phyloP scores from a whole-genome alignment of 768 basidiomycete genomes.

The Rhizopogon rudus region DNA sequence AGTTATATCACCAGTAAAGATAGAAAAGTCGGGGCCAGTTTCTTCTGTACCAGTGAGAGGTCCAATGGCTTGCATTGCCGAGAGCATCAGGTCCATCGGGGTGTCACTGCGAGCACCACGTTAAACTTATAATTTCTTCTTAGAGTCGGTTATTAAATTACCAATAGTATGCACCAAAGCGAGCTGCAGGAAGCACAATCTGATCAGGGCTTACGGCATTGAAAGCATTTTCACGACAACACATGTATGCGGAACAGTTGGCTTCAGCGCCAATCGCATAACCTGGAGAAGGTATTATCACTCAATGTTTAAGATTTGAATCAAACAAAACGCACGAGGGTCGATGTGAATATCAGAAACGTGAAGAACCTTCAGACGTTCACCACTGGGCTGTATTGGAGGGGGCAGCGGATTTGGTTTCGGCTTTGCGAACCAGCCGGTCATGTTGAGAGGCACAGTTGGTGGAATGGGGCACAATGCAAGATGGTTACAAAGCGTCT shows the following conservation, averaged over 20 bases:
- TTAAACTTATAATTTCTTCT: background rate
- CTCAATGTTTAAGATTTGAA: background rate
- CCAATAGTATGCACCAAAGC: slow-evolving; percentile 59
- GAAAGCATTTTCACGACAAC: slow-evolving; percentile 51
- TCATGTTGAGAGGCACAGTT: slow-evolving; percentile 38
- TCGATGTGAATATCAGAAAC: slow-evolving; percentile 48
- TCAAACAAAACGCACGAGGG: slow-evolving; percentile 31
- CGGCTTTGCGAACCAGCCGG: slow-evolving; percentile 46
- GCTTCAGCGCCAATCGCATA: slow-evolving; percentile 67
- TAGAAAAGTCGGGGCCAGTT: slow-evolving; percentile 55
- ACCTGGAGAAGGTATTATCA: slow-evolving; percentile 31
- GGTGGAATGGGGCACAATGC: slow-evolving; percentile 33
- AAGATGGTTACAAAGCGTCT: slow-evolving; percentile 30
- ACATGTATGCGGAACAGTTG: slow-evolving; percentile 59
- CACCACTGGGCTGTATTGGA: slow-evolving; percentile 36
- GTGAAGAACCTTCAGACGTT: slow-evolving; percentile 44
- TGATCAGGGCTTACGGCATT: slow-evolving; percentile 44
- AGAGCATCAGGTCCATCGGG: slow-evolving; percentile 49
- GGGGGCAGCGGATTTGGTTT: slow-evolving; percentile 43
- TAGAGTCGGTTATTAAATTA: slow-evolving; percentile 9
- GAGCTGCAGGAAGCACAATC: slow-evolving; percentile 51
- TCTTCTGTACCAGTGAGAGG: slow-evolving; percentile 54
- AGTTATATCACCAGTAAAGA: slow-evolving; percentile 74
- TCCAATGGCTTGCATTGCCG: slow-evolving; percentile 63
- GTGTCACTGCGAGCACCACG: slow-evolving; percentile 40